A percentile compares a stretch with the other conserved stretches of the same genome.
Conservation (phyloP, 441 rosid genomes). For the Omphalea diandra region DNA sequence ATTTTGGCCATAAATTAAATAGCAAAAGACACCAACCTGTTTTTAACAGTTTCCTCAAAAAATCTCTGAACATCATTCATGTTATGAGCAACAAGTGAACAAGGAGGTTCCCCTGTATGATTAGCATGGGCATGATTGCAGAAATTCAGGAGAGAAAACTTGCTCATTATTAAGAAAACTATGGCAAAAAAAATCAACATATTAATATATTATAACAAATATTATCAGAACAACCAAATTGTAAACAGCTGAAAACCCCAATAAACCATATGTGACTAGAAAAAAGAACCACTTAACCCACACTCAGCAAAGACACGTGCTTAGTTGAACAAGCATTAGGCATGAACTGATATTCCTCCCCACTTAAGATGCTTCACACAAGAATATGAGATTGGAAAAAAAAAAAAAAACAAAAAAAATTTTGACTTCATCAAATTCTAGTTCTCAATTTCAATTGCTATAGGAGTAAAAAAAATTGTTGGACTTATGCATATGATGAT, state of each 20-base stretch:
- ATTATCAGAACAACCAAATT: neutral
- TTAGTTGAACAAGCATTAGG: neutral
- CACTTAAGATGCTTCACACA: neutral
- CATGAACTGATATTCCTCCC: neutral
- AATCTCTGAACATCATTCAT: conserved; percentile 73
- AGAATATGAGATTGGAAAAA: neutral
- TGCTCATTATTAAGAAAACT: neutral
- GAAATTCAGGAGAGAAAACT: conserved; percentile 17
- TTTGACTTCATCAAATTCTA: neutral
- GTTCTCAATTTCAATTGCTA: neutral
- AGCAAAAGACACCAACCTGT: conserved; percentile 52
- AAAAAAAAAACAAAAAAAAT: neutral
- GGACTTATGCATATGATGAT: neutral
- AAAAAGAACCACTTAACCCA: neutral
- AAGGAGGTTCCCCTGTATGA: conserved; percentile 77
- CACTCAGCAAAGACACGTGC: neutral
- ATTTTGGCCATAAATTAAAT: conserved; percentile 1
- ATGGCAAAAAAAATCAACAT: neutral
- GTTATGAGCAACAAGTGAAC: conserved; percentile 59
- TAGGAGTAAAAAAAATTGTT: neutral
- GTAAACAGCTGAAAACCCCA: neutral
- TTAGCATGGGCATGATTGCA: conserved; percentile 16
- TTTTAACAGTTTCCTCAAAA: conserved; percentile 86
- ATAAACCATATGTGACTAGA: neutral
- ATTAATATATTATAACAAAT: neutral